Conservation (phyloP, 1,139 yeast species). For the Yamadazyma sp. region DNA sequence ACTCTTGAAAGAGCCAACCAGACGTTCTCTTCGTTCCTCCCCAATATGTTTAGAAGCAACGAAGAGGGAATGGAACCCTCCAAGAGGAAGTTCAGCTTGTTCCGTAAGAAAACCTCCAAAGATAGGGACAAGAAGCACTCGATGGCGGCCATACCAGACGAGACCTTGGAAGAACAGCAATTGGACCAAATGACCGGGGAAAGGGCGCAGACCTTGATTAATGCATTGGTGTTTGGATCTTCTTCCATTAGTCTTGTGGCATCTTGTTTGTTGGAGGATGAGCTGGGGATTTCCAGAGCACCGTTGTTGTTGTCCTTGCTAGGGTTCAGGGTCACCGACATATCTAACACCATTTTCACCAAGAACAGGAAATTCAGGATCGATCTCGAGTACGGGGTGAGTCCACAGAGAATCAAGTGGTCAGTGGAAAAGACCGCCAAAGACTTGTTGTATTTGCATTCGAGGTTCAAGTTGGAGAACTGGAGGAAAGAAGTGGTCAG, state of each 20-base stretch:
- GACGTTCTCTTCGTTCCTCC: conserved; percentile 12
- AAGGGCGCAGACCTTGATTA: conserved; percentile 64
- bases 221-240: conserved; percentile 67
- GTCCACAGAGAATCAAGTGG: conserved; percentile 80
- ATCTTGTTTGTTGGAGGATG: conserved; percentile 74
- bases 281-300: conserved; percentile 73
- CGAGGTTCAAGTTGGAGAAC: conserved; percentile 55
- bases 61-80: conserved; percentile 4
- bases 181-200: conserved; percentile 35
- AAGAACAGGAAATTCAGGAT: conserved; percentile 60
- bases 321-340: conserved; percentile 62
- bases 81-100: conserved; percentile 24
- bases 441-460: conserved; percentile 70
- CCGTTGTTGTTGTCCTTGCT: conserved; percentile 77
- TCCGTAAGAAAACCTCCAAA: conserved; percentile 23
- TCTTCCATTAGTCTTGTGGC: conserved; percentile 81
- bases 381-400: conserved; percentile 87
- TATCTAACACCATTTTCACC: conserved; percentile 39
- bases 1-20: not conserved
- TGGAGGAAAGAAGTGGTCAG: conserved; percentile 38
- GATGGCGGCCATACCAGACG: conserved; percentile 19
- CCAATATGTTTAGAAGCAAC: conserved; percentile 13
- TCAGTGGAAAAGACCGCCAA: conserved; percentile 68
- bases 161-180: conserved; percentile 21
- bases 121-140: conserved; percentile 25